A percentile compares a stretch with the other conserved stretches of the same genome.
Conservation (phyloP, 768 basidiomycete species). For the Boletus subparvulus region DNA sequence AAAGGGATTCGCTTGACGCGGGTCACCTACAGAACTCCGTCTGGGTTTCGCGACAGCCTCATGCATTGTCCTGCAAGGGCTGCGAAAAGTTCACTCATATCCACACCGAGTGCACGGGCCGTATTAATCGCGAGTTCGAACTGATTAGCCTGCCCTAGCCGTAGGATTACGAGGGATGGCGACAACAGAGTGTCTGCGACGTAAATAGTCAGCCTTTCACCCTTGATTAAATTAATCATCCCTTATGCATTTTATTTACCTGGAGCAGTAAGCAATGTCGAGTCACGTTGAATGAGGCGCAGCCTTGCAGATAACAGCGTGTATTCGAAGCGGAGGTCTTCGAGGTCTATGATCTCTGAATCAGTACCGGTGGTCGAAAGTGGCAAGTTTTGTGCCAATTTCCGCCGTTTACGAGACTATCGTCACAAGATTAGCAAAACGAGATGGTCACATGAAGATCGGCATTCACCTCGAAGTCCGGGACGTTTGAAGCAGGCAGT, state of each 20-base stretch:
- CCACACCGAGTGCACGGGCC: slow-evolving; percentile 72
- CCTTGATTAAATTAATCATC: slow-evolving; percentile 9
- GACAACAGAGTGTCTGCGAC: slow-evolving; percentile 52
- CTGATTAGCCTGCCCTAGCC: slow-evolving; percentile 73
- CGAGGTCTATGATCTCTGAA: slow-evolving; percentile 74
- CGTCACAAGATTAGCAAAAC: slow-evolving; percentile 18
- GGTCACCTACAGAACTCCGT: slow-evolving; percentile 53
- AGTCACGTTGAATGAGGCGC: slow-evolving; percentile 68
- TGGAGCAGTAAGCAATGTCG: slow-evolving; percentile 55
- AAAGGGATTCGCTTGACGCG: neutral
- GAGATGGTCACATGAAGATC: slow-evolving; percentile 18
- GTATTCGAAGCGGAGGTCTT: slow-evolving; percentile 79
- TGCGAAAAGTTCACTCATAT: slow-evolving; percentile 86
- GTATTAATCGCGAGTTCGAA: slow-evolving; percentile 79
- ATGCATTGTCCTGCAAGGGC: slow-evolving; percentile 77
- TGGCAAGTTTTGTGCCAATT: slow-evolving; percentile 73
- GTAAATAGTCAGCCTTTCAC: slow-evolving; percentile 22
- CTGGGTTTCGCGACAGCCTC: slow-evolving; percentile 63
- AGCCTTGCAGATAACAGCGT: slow-evolving; percentile 75
- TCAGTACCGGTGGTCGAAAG: slow-evolving; percentile 64
- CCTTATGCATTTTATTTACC: slow-evolving; percentile 47
- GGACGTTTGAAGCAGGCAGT: slow-evolving; percentile 44
- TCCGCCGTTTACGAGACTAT: slow-evolving; percentile 70
- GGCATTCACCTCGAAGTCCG: slow-evolving; percentile 45
- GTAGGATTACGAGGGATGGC: slow-evolving; percentile 66